phyloP scores from a whole-genome alignment of 371 early-diverging fungal species.

The Mortierella sp. region DNA sequence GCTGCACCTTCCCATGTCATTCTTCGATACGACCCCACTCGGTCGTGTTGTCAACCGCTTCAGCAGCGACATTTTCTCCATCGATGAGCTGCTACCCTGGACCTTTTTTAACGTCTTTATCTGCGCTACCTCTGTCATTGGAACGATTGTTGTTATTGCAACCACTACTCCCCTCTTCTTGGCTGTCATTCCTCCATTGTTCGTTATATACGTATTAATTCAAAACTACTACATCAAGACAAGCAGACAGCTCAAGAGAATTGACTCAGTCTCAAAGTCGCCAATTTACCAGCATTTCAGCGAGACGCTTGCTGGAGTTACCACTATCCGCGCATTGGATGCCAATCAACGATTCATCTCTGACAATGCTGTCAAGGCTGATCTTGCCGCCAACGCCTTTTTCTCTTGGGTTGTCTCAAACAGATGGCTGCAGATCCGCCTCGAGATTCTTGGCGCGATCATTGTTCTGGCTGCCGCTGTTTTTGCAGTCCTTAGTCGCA shows the following conservation, averaged over 20 bases:
- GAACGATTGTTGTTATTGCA: constrained; percentile 44
- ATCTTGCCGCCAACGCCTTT: constrained; percentile 1
- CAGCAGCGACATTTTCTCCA: constrained; percentile 41
- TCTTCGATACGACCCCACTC: constrained; percentile 58
- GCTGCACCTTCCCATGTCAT: constrained; percentile 72
- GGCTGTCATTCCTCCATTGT: constrained; percentile 42
- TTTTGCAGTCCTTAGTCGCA: constrained; percentile 58
- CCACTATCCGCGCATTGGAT: background rate
- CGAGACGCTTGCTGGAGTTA: constrained; percentile 28
- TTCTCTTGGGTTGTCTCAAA: constrained; percentile 8
- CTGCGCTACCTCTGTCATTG: constrained; percentile 32
- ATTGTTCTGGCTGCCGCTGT: constrained; percentile 58
- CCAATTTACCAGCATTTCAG: constrained; percentile 63
- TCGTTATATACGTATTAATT: constrained; percentile 67
- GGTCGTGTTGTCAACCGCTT: constrained; percentile 89
- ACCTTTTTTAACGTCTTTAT: constrained; percentile 32
- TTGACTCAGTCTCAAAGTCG: constrained; percentile 62
- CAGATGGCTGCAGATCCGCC: constrained; percentile 39
- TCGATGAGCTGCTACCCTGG: constrained; percentile 41
- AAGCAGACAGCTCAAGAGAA: constrained; percentile 57
- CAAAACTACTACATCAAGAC: constrained; percentile 74
- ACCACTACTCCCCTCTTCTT: constrained; percentile 51
- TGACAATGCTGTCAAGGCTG: constrained; percentile 1
- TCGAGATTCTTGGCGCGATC: constrained; percentile 29
- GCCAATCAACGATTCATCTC: constrained; percentile 3